Base-by-base conservation (phyloP, 257 asterid species). In the Nicotiana noctiflora region DNA sequence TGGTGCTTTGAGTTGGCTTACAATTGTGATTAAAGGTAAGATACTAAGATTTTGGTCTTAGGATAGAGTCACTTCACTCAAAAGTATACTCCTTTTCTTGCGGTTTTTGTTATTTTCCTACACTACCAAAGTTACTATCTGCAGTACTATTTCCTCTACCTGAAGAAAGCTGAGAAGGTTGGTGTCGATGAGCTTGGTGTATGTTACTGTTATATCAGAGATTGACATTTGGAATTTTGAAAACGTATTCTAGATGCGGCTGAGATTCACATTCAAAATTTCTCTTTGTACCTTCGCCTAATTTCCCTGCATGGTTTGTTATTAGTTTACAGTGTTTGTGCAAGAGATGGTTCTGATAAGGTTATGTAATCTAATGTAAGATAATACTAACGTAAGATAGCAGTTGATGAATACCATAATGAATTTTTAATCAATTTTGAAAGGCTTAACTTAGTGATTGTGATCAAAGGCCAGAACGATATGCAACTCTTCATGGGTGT, bases 21-120 rank as follows among this genome's bases (percentile, higher is more conserved):
- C 79, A 83, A 83, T 76, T 76, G 62, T 18, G 53, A 31, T 65
- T 77, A 83, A 74, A 83, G 82, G 86, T 83, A 81, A 86, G 31
- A 25, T 25, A 25, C 27, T 25, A 25, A 25, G 27, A 25, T 25
- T 25, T 25, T 25, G 27, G 27, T 25, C 27, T 25, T 25, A 25
- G 27, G 27, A 25, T 25, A 25, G 27, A 25, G 27, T 25, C 27
- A 25, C 27, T 25, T 25, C 27, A 25, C 27, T 25, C 1, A 25
- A 25, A 25, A 25, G 27, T 25, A 25, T 25, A 25, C 1, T 25
- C 27, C 27, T 25, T 25, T 25, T 25, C 27, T 25, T 1, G 1
- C 1, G 27, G 27, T 25, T 25, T 25, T 25, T 25, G 27, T 25
- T 25, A 25, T 1, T 25, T 25, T 25, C 27, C 27, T 25, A 0